Base-by-base conservation (phyloP, 225 moss, liverwort and hornwort species). In the Bryoerythrophyllum caledonicum region DNA sequence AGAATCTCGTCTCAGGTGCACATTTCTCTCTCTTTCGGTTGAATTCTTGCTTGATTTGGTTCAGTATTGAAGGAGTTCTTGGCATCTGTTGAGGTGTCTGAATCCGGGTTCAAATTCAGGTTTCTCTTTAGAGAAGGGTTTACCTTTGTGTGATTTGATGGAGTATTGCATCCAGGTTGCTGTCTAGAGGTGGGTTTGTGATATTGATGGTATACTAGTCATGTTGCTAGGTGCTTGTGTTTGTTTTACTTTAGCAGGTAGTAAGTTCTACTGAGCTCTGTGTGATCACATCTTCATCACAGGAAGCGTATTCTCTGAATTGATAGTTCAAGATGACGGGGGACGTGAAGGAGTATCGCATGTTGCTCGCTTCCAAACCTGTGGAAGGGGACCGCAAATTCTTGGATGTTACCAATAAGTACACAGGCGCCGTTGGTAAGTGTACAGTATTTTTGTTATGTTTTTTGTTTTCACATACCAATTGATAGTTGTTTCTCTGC, bases 331-430 rank as follows among this genome's bases (percentile, higher is more conserved):
- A 78, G 78, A 88, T 88, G 88, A 48, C 77, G 32, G 48, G 66
- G n/a, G 71, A 37, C 44, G 75, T 79, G 35, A 76, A 80, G 75
- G 54, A 87, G 49, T 96, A 89, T 37, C 34, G 41, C 73, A 74
- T 96, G 88, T 96, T 85, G 46, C 4, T 96, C 16, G 96, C 91
- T 21, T 94, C 75, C 75, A 80, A 87, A 74, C 34, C 83, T 38
- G 86, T 76, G 44, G 84, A 86, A 28, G 83, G 74, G 30, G 64
- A 32, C 17, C 74, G 84, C 53, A 82, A 84, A 64, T 92, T 75
- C 71, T 82, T 94, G 83, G 96, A 96, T 71, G 92, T 94, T 25
- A 81, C 76, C 30, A 96, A 94, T 58, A 96, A 96, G 70, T 96
- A 67, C 61, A 90, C 91, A 9, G 86, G 91, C 58, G 85, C 77